A percentile compares a stretch with the other conserved stretches of the same genome.
Evolutionary conservation across 2,329 filamentous ascomycete species (phyloP).

Genomic region (Clarireedia monteithiana): DNA sequence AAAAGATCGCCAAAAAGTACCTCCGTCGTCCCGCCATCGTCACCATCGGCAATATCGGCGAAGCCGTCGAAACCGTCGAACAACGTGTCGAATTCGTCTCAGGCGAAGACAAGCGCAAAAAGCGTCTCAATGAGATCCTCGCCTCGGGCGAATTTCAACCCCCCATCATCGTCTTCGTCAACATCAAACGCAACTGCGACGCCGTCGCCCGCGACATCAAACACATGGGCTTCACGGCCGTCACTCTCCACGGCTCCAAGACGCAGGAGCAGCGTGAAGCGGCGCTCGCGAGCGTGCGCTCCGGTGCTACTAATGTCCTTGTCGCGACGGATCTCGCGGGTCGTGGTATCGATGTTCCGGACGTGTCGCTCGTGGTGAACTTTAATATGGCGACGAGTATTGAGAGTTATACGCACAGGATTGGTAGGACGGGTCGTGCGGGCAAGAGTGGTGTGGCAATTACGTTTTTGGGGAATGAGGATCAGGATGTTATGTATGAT

Average conservation of each 20-base stretch:
- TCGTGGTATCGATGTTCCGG: slow-evolving; percentile 93
- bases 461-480: slow-evolving; percentile 88
- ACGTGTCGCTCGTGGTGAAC: slow-evolving; percentile 91
- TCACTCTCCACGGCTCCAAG: slow-evolving; percentile 91
- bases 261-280: slow-evolving; percentile 97
- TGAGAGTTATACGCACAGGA: slow-evolving; percentile 92
- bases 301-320: slow-evolving; percentile 74
- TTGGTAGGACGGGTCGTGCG: slow-evolving; percentile 93
- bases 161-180: slow-evolving; percentile 98
- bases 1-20: slow-evolving; percentile 96
- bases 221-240: slow-evolving; percentile 80
- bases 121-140: slow-evolving; percentile 86
- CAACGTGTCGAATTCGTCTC: slow-evolving; percentile 88
- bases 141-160: slow-evolving; percentile 70
- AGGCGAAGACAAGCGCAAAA: slow-evolving; percentile 94
- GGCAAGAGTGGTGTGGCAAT: slow-evolving; percentile 95
- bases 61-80: slow-evolving; percentile 96
- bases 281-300: slow-evolving; percentile 76
- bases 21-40: slow-evolving; percentile 87
- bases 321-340: slow-evolving; percentile 94
- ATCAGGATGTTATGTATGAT: slow-evolving; percentile 86
- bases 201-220: slow-evolving; percentile 91
- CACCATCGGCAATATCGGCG: slow-evolving; percentile 87
- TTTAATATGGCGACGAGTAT: slow-evolving; percentile 97
- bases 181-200: slow-evolving; percentile 98